These are phyloP conservation scores for Eragrostis tef DNA, from an alignment of 202 grass and related monocot genomes.

Conservation along the genomic window DNA sequence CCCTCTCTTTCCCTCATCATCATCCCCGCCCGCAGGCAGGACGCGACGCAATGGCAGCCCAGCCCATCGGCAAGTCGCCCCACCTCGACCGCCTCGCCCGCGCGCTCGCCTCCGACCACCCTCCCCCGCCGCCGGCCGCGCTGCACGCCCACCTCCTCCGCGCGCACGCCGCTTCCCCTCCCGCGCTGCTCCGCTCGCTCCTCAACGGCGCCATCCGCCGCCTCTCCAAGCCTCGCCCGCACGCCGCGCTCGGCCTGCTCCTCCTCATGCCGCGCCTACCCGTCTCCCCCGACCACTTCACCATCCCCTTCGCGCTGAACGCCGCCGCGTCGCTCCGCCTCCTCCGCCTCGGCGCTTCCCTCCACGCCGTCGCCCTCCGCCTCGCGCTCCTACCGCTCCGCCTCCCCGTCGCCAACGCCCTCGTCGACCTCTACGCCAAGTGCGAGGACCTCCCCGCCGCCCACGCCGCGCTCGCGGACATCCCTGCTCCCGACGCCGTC, in stretches of 20 bases:
- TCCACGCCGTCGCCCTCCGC: constrained; percentile 50
- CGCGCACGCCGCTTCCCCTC: constrained; percentile 31
- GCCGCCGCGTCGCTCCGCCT: constrained; percentile 49
- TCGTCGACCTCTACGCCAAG: constrained; percentile 75
- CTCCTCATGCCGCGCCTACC: constrained; percentile 59
- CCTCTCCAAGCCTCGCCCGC: constrained; percentile 55
- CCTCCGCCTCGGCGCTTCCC: constrained; percentile 48
- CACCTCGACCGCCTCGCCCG: constrained; percentile 25
- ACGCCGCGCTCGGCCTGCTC: constrained; percentile 48
- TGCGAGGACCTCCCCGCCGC: constrained; percentile 55
- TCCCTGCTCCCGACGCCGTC: constrained; percentile 55
- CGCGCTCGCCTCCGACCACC: constrained; percentile 46
- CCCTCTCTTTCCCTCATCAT: no score
- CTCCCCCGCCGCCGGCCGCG: constrained; percentile 39
- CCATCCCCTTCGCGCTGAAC: constrained; percentile 62
- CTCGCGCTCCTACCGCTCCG: constrained; percentile 54
- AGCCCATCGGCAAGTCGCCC: not conserved
- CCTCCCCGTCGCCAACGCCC: constrained; percentile 67
- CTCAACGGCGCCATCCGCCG: constrained; percentile 53
- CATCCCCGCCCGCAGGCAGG: no score
- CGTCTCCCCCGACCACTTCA: constrained; percentile 53
- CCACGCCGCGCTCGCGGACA: constrained; percentile 51
- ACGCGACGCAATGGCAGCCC: constrained; percentile 38
- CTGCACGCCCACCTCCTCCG: constrained; percentile 59
- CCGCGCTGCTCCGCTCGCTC: constrained; percentile 34